Evolutionary conservation across 352 stramenopile genomes (phyloP).

Genomic region (Phytophthora europaea): DNA sequence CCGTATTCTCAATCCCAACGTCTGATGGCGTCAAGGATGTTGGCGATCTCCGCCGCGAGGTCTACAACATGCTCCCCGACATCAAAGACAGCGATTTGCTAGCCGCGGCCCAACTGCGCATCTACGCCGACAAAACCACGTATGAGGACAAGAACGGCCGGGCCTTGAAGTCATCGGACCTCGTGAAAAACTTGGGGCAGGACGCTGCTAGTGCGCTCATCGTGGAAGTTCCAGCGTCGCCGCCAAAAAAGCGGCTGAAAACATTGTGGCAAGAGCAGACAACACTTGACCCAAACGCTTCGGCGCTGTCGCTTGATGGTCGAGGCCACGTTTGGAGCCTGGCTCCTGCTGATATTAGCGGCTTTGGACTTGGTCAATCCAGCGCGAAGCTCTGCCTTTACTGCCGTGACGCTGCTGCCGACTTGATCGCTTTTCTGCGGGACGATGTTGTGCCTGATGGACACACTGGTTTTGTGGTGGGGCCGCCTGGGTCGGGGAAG

Average conservation of each 20-base stretch:
- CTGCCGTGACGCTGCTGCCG: neutral
- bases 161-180: neutral
- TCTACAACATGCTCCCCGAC: neutral
- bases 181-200: neutral
- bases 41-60: neutral
- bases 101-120: neutral
- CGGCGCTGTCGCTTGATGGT: too few species aligned
- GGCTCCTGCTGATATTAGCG: too few species aligned
- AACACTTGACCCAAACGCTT: too few species aligned
- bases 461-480: conserved; percentile 2
- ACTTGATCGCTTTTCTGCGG: conserved; percentile 7
- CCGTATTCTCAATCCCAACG: neutral
- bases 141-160: neutral
- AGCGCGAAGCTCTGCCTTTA: too few species aligned
- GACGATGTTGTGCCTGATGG: conserved; percentile 10
- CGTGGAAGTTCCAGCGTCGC: too few species aligned
- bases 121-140: neutral
- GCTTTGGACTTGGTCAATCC: too few species aligned
- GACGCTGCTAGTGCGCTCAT: neutral
- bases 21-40: neutral
- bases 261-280: too few species aligned
- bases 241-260: too few species aligned
- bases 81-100: neutral
- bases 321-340: too few species aligned
- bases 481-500: conserved; percentile 15